phyloP scores from a whole-genome alignment of 2,329 filamentous ascomycete genomes.

The Colletotrichum caudatum region DNA sequence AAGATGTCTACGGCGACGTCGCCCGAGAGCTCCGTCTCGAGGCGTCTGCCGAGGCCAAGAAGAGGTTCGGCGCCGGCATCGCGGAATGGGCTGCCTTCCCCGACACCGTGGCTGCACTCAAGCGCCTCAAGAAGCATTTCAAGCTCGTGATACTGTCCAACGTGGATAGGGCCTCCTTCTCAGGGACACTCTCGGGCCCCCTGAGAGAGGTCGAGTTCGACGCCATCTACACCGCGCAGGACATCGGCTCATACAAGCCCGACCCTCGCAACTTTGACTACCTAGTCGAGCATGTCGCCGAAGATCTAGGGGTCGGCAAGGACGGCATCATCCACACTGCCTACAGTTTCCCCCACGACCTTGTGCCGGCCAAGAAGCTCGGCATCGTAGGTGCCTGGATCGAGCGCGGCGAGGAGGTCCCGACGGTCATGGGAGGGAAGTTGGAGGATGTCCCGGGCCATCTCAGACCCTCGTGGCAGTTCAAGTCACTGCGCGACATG shows the following conservation, averaged over 20 bases:
- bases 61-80: not conserved
- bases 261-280: not conserved
- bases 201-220: not conserved
- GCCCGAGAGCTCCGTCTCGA: not conserved
- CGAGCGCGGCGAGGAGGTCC: no score
- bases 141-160: not conserved
- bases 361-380: not conserved
- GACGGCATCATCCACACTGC: not conserved
- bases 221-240: not conserved
- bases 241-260: not conserved
- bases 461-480: not conserved
- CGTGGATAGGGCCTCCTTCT: not conserved
- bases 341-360: not conserved
- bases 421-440: not conserved
- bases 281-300: not conserved
- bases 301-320: not conserved
- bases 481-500: not conserved
- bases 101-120: not conserved
- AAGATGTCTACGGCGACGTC: not conserved
- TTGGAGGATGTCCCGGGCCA: no score
- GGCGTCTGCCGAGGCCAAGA: not conserved
- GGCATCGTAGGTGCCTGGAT: not conserved
- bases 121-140: not conserved
- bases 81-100: not conserved
- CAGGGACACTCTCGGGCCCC: not conserved